Conservation (phyloP, 805 yeast genomes). For the Pichia sporocuriosa region DNA sequence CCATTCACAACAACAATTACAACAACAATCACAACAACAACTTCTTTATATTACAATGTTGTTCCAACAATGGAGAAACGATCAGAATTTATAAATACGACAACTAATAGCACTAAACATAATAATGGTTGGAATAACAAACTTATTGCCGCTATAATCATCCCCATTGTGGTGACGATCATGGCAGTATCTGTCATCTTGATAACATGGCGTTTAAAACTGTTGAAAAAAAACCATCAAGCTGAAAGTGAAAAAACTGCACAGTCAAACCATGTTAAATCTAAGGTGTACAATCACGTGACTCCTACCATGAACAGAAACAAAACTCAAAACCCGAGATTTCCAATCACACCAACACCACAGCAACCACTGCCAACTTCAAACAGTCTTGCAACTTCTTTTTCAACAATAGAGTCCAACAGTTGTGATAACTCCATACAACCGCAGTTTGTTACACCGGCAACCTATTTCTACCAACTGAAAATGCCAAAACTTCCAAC, state of each 20-base stretch:
- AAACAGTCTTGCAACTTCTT: too few relatives aligned
- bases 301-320: too few relatives aligned
- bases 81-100: not conserved
- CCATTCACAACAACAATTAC: constrained; percentile 3
- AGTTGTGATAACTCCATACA: too few relatives aligned
- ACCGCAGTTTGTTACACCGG: too few relatives aligned
- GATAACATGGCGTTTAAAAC: not conserved
- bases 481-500: too few relatives aligned
- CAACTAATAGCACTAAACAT: not conserved
- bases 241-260: not conserved
- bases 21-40: constrained; percentile 3
- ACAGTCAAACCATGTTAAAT: too few relatives aligned
- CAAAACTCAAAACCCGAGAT: too few relatives aligned
- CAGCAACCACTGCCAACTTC: too few relatives aligned
- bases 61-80: constrained; percentile 1
- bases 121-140: not conserved
- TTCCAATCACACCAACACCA: too few relatives aligned
- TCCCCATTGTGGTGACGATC: not conserved
- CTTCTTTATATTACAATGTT: not conserved
- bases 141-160: constrained; percentile 15
- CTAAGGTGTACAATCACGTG: too few relatives aligned
- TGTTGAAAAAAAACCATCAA: not conserved
- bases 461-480: too few relatives aligned
- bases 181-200: not conserved
- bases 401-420: too few relatives aligned